Evolutionary conservation across 2,329 filamentous ascomycete genomes (phyloP).

Genomic region (Scedosporium aurantiacum): DNA sequence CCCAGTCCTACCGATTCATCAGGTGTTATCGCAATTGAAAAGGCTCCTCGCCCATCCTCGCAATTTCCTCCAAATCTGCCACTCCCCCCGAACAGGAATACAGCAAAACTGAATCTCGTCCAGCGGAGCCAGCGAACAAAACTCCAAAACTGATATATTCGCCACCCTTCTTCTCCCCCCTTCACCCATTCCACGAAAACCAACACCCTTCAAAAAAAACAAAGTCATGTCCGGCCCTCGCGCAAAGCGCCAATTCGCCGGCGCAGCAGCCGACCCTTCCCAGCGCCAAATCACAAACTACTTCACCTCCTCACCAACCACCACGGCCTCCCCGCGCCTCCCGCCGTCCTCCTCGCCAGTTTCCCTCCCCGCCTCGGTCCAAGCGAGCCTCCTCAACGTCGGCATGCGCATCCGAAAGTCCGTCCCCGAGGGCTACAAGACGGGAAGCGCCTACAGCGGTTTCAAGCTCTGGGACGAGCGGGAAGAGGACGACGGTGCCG

Average conservation of each 20-base stretch:
- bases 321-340: constrained; percentile 6
- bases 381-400: constrained; percentile 77
- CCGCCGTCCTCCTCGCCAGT: constrained; percentile 27
- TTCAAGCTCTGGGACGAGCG: constrained; percentile 41
- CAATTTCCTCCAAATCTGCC: too few species aligned
- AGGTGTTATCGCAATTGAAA: too few species aligned
- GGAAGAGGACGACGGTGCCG: not conserved
- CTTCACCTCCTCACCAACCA: constrained; percentile 28
- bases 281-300: constrained; percentile 56
- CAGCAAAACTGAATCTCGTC: not conserved
- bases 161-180: not conserved
- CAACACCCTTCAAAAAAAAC: not conserved
- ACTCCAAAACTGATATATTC: not conserved
- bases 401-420: constrained; percentile 93
- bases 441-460: constrained; percentile 33
- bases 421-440: constrained; percentile 90
- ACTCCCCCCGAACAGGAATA: too few species aligned
- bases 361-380: constrained; percentile 51
- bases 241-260: constrained; percentile 51
- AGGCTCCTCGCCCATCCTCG: too few species aligned
- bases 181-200: not conserved
- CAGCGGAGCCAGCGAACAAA: not conserved
- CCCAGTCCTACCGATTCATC: not conserved
- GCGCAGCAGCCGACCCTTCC: constrained; percentile 43
- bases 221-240: constrained; percentile 38